Percentiles rank a stretch among this genome's conserved stretches.
Evolutionary conservation across 352 stramenopile genomes (phyloP).

Genomic region (Phytophthora nicotianae): DNA sequence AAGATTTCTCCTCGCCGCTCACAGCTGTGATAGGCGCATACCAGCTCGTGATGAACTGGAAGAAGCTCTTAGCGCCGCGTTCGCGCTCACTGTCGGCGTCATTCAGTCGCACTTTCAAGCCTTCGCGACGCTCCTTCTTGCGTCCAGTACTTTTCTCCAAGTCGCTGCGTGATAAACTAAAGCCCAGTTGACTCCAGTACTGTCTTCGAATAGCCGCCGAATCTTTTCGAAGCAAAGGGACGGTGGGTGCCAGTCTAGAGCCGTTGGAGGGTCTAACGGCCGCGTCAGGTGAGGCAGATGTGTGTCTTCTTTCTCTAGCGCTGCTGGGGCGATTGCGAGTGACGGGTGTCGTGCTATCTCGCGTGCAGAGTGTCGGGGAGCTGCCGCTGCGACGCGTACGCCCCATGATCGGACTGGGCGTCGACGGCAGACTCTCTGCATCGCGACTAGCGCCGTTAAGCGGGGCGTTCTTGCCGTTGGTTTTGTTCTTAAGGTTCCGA

Average conservation of each 20-base stretch:
- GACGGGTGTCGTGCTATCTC: constrained; percentile 6
- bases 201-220: constrained; percentile 84
- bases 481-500: constrained; percentile 42
- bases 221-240: constrained; percentile 69
- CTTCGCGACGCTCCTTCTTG: constrained; percentile 67
- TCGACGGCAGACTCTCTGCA: constrained; percentile 62
- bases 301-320: constrained; percentile 24
- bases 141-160: constrained; percentile 77
- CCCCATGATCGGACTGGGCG: constrained; percentile 41
- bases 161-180: constrained; percentile 81
- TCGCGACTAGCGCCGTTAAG: constrained; percentile 53
- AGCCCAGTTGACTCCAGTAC: constrained; percentile 87
- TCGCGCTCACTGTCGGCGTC: constrained; percentile 47
- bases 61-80: constrained; percentile 63
- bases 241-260: constrained; percentile 21
- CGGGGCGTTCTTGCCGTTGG: constrained; percentile 47
- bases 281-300: constrained; percentile 12
- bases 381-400: constrained; percentile 31
- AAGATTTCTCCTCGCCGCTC: constrained; percentile 34
- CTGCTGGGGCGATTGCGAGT: constrained; percentile 21
- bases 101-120: constrained; percentile 80
- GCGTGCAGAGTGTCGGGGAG: constrained; percentile 17
- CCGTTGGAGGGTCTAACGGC: constrained; percentile 27
- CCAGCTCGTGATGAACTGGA: constrained; percentile 86
- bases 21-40: constrained; percentile 51